Percentiles rank a stretch among this genome's conserved stretches.
Conservation (phyloP, 495 filamentous ascomycete genomes). For the Lepraria neglecta region DNA sequence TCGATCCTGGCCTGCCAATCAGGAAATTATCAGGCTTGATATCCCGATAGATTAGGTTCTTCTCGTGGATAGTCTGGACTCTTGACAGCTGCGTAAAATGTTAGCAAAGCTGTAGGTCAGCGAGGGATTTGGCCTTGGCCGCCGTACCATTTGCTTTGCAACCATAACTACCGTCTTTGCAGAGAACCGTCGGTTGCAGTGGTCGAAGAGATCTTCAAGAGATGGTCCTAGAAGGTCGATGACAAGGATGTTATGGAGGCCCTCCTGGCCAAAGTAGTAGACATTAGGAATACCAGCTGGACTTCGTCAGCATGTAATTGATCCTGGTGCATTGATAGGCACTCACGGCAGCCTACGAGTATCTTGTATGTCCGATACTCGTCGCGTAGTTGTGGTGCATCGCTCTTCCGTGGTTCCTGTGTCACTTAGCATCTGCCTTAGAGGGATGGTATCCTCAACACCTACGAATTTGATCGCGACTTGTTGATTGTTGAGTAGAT, state of each 20-base stretch:
- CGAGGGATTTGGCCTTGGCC: neutral
- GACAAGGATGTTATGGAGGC: conserved; percentile 97
- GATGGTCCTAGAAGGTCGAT: conserved; percentile 96
- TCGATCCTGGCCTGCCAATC: conserved; percentile 87
- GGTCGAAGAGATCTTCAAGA: conserved; percentile 95
- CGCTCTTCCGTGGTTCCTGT: conserved; percentile 96
- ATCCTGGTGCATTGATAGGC: conserved; percentile 13
- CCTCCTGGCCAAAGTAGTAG: conserved; percentile 99
- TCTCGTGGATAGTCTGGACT: conserved; percentile 99
- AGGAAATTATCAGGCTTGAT: conserved; percentile 99
- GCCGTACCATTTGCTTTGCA: conserved; percentile 93
- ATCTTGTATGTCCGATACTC: conserved; percentile 99
- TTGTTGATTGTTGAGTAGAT: conserved; percentile 97
- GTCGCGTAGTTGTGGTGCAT: conserved; percentile 95
- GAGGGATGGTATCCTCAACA: conserved; percentile 24
- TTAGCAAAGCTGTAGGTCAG: conserved; percentile 25
- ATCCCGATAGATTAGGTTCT: conserved; percentile 98
- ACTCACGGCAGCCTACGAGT: conserved; percentile 97
- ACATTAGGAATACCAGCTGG: conserved; percentile 98
- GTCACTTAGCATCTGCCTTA: conserved; percentile 25
- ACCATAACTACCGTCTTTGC: conserved; percentile 99
- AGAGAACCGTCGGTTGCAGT: conserved; percentile 90
- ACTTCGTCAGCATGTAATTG: conserved; percentile 11
- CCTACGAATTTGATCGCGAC: conserved; percentile 99
- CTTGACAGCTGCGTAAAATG: conserved; percentile 65